These are phyloP conservation scores for Plasmodium adleri DNA, from an alignment of 169 alveolate species.

Conservation along the genomic window DNA sequence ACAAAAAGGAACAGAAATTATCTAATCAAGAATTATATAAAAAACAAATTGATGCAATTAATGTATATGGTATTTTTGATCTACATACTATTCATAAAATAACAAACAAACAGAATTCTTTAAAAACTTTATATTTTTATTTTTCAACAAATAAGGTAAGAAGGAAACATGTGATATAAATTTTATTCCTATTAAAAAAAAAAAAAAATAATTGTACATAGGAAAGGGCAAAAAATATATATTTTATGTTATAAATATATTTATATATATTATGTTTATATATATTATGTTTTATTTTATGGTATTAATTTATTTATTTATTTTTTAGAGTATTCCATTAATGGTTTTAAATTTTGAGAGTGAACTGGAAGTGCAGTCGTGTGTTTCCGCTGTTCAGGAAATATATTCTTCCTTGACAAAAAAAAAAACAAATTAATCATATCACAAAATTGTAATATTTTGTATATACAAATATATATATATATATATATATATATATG, in stretches of 20 bases:
- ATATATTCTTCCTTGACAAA: slow-evolving; percentile 25
- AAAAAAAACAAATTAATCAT: not conserved
- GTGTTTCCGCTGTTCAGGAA: slow-evolving; percentile 50
- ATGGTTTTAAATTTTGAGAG: slow-evolving; percentile 63
- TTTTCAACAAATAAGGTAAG: slow-evolving; percentile 77
- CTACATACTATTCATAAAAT: slow-evolving; percentile 77
- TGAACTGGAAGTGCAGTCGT: slow-evolving; percentile 63
- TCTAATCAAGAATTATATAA: not conserved
- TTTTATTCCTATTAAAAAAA: not conserved
- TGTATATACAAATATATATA: no score
- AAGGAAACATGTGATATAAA: not conserved
- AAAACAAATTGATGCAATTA: slow-evolving; percentile 63
- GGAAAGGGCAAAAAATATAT: not conserved
- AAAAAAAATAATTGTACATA: no score
- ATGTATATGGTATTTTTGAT: slow-evolving; percentile 77
- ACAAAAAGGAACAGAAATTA: not conserved
- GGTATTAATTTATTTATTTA: slow-evolving; percentile 29
- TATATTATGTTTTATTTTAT: no score
- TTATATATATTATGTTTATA: no score
- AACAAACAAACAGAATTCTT: slow-evolving; percentile 73
- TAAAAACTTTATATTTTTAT: slow-evolving; percentile 77
- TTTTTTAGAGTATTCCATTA: slow-evolving; percentile 49
- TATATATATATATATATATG: no score
- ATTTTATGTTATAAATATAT: not conserved
- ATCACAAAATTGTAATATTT: no score